Evolutionary conservation across 2,329 filamentous ascomycete species (phyloP).

Genomic region (Ambrosiella beaveri): DNA sequence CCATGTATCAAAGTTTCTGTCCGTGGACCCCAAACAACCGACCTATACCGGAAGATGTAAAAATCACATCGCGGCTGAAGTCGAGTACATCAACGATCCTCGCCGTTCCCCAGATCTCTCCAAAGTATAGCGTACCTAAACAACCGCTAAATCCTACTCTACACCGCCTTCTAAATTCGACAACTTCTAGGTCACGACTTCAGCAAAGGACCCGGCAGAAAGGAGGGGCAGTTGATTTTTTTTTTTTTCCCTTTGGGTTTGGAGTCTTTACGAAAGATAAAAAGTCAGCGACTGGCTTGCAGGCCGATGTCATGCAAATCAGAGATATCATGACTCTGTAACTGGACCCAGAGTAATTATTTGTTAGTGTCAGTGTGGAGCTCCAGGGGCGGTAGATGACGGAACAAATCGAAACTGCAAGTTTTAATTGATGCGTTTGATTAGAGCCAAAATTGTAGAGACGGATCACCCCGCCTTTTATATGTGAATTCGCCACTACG

Average conservation of each 20-base stretch:
- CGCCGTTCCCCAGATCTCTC: neutral
- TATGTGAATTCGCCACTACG: neutral
- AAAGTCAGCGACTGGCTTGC: neutral
- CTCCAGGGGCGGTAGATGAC: neutral
- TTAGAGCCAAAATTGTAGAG: neutral
- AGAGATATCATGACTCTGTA: neutral
- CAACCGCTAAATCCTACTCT: neutral
- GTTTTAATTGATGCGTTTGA: neutral
- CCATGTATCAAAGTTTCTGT: neutral
- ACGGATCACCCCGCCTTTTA: neutral
- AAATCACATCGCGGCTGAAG: neutral
- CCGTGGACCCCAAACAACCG: no score
- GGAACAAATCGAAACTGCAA: neutral
- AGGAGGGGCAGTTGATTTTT: neutral
- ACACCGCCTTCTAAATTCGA: neutral
- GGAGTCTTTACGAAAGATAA: neutral
- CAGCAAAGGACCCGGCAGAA: neutral
- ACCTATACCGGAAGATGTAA: no score
- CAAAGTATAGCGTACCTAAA: neutral
- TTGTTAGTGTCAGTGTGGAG: neutral
- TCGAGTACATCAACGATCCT: neutral
- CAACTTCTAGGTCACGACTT: neutral
- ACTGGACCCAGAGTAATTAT: neutral
- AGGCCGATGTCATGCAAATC: neutral
- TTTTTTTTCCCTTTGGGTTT: neutral